A percentile compares a stretch with the other conserved stretches of the same genome.
phyloP scores from a whole-genome alignment of 768 basidiomycete species.

The Boletellus ananas region DNA sequence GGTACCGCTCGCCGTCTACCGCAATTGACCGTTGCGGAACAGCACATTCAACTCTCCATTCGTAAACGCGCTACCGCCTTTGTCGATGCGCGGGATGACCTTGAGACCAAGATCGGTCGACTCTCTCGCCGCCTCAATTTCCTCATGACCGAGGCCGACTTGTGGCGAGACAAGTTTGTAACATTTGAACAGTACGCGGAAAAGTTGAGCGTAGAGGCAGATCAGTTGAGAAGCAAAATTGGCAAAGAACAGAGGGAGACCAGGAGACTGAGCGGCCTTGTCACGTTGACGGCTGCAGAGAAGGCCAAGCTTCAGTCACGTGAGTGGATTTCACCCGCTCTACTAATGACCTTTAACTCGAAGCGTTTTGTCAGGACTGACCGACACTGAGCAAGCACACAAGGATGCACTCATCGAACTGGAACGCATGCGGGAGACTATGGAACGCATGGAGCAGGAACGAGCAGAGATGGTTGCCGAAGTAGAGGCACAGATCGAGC shows the following conservation, averaged over 20 bases:
- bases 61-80: conserved; percentile 93
- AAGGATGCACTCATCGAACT: conserved; percentile 77
- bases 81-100: conserved; percentile 88
- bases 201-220: conserved; percentile 81
- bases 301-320: conserved; percentile 75
- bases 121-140: conserved; percentile 83
- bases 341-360: background rate
- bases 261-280: conserved; percentile 74
- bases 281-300: conserved; percentile 73
- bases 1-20: conserved; percentile 68
- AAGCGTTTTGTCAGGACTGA: conserved; percentile 52
- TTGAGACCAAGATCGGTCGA: conserved; percentile 91
- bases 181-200: conserved; percentile 94
- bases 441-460: conserved; percentile 86
- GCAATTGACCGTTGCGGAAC: conserved; percentile 74
- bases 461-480: conserved; percentile 90
- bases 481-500: conserved; percentile 87
- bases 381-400: conserved; percentile 79
- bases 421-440: conserved; percentile 74
- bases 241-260: conserved; percentile 90
- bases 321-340: conserved; percentile 37
- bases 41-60: conserved; percentile 82
- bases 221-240: conserved; percentile 80
- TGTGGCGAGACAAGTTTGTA: conserved; percentile 93
- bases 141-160: conserved; percentile 84